Evolutionary conservation across 176 grass and related monocot genomes (phyloP).

Genomic region (Ensete ventricosum): DNA sequence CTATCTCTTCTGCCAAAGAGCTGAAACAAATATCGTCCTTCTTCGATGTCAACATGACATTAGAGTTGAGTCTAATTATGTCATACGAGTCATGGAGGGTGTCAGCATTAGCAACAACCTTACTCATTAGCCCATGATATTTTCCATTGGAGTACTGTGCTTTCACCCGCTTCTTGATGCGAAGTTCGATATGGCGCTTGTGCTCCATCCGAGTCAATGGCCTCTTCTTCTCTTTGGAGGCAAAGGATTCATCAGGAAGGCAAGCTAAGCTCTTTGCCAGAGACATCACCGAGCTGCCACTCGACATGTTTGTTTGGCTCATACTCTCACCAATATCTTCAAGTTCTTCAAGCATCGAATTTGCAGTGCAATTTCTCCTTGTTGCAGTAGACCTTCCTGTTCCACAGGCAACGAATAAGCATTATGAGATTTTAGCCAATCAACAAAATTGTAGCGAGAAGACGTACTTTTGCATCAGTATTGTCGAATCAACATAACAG

Average conservation of each 20-base stretch:
- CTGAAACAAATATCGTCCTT: conserved; percentile 42
- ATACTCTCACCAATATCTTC: conserved; percentile 27
- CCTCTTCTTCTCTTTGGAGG: conserved; percentile 30
- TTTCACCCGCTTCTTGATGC: conserved; percentile 79
- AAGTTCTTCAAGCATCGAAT: conserved; percentile 33
- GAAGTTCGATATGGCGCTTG: conserved; percentile 64
- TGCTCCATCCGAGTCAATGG: conserved; percentile 48
- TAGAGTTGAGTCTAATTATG: conserved; percentile 58
- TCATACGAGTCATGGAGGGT: conserved; percentile 74
- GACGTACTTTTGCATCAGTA: too few relatives aligned
- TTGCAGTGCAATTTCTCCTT: not conserved
- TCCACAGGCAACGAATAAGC: not conserved
- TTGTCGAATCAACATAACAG: not conserved
- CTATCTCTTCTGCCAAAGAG: conserved; percentile 47
- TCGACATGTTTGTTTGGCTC: not conserved
- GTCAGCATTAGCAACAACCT: conserved; percentile 39
- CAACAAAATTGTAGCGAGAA: too few relatives aligned
- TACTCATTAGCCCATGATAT: conserved; percentile 56
- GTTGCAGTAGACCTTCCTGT: not conserved
- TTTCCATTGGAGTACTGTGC: conserved; percentile 51
- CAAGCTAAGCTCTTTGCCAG: conserved; percentile 77
- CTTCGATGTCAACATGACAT: conserved; percentile 35
- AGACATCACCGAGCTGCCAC: conserved; percentile 25
- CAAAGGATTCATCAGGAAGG: conserved; percentile 50
- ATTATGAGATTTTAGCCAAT: not conserved